Conservation (phyloP, 257 asterid species). For the Salvia miltiorrhiza region DNA sequence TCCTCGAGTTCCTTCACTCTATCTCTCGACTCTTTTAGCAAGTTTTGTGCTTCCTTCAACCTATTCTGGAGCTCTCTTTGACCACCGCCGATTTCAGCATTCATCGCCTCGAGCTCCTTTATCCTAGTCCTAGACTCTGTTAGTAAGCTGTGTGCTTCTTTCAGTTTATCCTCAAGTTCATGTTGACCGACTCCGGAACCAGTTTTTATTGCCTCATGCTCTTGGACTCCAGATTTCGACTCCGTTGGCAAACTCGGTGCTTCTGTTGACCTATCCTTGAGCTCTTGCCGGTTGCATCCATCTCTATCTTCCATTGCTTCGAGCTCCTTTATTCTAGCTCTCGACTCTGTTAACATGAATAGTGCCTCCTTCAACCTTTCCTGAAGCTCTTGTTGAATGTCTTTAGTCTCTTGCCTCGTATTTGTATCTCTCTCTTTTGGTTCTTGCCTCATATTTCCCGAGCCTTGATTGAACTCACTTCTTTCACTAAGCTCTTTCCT, state of each 20-base stretch:
- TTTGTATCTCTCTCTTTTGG: background rate
- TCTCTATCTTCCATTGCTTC: constrained; percentile 25
- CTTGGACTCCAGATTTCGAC: background rate
- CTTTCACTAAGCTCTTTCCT: constrained; percentile 16
- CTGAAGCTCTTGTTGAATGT: constrained; percentile 51
- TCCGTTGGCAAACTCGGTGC: background rate
- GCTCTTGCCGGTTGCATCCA: background rate
- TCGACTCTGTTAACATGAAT: constrained; percentile 34
- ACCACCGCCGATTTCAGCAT: constrained; percentile 17
- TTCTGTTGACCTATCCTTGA: background rate
- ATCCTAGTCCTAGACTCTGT: constrained; percentile 43
- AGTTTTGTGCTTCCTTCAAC: constrained; percentile 32
- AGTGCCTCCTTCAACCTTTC: constrained; percentile 42
- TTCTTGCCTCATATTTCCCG: background rate
- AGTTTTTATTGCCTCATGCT: background rate
- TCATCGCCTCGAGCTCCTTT: constrained; percentile 31
- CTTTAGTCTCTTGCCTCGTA: background rate
- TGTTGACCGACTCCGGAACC: background rate
- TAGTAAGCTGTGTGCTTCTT: constrained; percentile 30
- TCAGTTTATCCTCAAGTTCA: constrained; percentile 50
- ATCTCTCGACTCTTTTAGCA: constrained; percentile 37
- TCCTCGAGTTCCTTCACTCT: constrained; percentile 55
- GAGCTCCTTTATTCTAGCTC: constrained; percentile 39
- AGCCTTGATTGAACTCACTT: background rate
- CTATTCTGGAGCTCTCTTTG: constrained; percentile 39